Base-by-base conservation (phyloP, 2,329 filamentous ascomycete genomes). In the Colletotrichum costaricense region DNA sequence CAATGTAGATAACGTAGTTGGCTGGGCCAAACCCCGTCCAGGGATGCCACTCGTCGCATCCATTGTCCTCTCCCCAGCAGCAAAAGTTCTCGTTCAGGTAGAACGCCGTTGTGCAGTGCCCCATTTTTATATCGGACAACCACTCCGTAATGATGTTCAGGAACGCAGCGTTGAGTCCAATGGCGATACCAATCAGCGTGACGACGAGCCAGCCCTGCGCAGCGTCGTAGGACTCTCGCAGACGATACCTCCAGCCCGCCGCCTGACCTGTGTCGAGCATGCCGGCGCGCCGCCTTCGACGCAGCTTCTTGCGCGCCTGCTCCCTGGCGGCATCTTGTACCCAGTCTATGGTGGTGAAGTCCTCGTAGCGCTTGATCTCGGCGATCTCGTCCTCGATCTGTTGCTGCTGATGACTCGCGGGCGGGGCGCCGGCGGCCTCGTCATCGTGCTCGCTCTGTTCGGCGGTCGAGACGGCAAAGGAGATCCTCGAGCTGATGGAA, bases 311-410 rank as follows among this genome's bases (percentile, higher is more conserved):
- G 68, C 95, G 91, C 59, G 94, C 87, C 81, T 97, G 94, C 82
- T 98, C 97, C 76, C 95, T 93, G 42, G 95, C 93, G 12, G 96
- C 95, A 89, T 99, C 97, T 82, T 99, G 96, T 0, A 99, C 96
- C 97, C 97, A 99, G 84, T 99, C 97, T 90, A 97, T 97, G 1
- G 97, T 99, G 6, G 95, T 98, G 81, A 99, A 99, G 84, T 99
- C 97, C 89, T 98, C 97, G 85, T 99, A 99, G 85, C 96, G 91
- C 85, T 98, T 98, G 81, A 99, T 98, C 86, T 98, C 93, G 30
- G 94, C 95, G 80, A 99, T 98, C 85, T 99, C 97, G 80, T 98
- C 95, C 74, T 95, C 93, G 76, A 97, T 94, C 75, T 93, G 91
- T 74, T 92, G 90, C 78, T 94, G 90, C 62, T 73, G 71, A 9